Evolutionary conservation across 1,139 yeast genomes (phyloP).

Genomic region (Meyerozyma sp.): DNA sequence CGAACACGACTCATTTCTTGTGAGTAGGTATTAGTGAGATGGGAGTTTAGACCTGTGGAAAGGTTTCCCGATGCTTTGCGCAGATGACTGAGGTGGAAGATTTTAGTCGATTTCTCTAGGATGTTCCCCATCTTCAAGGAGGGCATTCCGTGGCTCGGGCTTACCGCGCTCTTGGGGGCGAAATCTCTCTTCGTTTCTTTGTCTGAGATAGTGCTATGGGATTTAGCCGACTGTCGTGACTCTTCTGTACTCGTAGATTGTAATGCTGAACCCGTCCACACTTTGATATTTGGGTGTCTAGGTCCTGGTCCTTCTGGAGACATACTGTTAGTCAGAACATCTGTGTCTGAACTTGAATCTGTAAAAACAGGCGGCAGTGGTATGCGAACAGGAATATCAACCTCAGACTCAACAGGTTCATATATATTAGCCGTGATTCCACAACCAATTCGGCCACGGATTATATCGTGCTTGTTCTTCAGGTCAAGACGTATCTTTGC

Average conservation of each 20-base stretch:
- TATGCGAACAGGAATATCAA: slow-evolving; percentile 7
- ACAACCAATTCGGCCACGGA: slow-evolving; percentile 10
- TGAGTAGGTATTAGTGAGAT: slow-evolving; percentile 24
- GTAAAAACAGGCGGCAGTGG: slow-evolving; percentile 19
- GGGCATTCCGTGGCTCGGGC: neutral
- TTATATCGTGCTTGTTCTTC: slow-evolving; percentile 6
- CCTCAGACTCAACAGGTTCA: slow-evolving; percentile 5
- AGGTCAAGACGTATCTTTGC: slow-evolving; percentile 22
- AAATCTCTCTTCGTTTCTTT: neutral
- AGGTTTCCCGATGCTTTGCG: neutral
- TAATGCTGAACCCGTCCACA: neutral
- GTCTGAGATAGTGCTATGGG: neutral
- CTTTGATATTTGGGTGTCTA: neutral
- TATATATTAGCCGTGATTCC: slow-evolving; percentile 15
- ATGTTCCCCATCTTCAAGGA: slow-evolving; percentile 22
- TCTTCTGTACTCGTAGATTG: neutral
- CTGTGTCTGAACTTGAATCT: slow-evolving; percentile 5
- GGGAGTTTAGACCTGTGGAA: slow-evolving; percentile 5
- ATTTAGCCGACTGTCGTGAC: neutral
- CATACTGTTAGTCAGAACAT: neutral
- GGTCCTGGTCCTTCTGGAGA: neutral
- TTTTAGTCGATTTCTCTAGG: slow-evolving; percentile 26
- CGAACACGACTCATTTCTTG: slow-evolving; percentile 30
- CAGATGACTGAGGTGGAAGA: slow-evolving; percentile 25
- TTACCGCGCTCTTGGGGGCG: neutral